phyloP scores from a whole-genome alignment of 441 rosid species.

The Euphorbia schlechtendalii region DNA sequence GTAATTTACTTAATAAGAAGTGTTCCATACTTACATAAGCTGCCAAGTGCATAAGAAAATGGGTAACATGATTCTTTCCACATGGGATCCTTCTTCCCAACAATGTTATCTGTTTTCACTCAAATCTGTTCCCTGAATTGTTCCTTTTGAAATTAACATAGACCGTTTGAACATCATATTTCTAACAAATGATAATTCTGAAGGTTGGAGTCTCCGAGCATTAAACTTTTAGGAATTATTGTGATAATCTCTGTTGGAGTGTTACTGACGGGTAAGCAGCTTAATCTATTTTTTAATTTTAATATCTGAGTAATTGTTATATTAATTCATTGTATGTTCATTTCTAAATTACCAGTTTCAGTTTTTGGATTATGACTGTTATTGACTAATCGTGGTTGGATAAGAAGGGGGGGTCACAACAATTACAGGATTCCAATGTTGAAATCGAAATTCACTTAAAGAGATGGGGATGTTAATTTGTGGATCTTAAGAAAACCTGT shows the following conservation, averaged over 20 bases:
- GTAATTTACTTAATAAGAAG: not conserved
- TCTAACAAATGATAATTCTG: slow-evolving; percentile 26
- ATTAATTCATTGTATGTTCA: not conserved
- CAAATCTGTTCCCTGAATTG: not conserved
- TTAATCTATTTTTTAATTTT: slow-evolving; percentile 2
- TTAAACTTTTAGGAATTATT: slow-evolving; percentile 80
- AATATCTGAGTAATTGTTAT: not conserved
- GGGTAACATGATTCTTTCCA: too few relatives aligned
- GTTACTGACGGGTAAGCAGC: slow-evolving; percentile 62
- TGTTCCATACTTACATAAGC: not conserved
- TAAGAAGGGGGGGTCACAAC: not conserved
- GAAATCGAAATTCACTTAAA: not conserved
- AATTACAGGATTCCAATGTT: not conserved
- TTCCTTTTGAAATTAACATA: not conserved
- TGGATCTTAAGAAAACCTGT: not conserved
- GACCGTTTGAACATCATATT: not conserved
- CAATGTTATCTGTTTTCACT: not conserved
- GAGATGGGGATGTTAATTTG: not conserved
- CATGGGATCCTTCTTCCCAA: not conserved
- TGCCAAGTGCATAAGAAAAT: too few relatives aligned
- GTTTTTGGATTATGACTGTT: not conserved
- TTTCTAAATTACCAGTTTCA: not conserved
- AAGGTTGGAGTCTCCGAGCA: slow-evolving; percentile 97
- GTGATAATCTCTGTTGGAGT: slow-evolving; percentile 76
- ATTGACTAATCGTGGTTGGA: too few relatives aligned